Evolutionary conservation across 371 early-diverging fungal genomes (phyloP).

Genomic region (Syncephalis plumigaleata): DNA sequence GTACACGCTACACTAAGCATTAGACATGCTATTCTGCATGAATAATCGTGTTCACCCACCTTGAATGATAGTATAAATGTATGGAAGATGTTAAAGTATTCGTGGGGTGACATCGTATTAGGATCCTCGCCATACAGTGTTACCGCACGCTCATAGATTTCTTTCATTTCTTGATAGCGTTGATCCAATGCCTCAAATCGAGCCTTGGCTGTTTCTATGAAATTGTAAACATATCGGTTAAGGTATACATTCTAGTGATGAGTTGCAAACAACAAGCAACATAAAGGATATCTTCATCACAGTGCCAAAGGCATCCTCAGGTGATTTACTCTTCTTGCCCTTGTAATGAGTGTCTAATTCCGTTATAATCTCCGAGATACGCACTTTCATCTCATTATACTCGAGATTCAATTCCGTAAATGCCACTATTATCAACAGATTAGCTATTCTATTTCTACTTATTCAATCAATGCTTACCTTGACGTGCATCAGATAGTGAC

Average conservation of each 20-base stretch:
- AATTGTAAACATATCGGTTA: too few relatives aligned
- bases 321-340: slow-evolving; percentile 12
- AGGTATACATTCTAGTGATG: too few relatives aligned
- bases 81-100: slow-evolving; percentile 77
- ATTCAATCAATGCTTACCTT: slow-evolving; percentile 16
- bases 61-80: slow-evolving; percentile 60
- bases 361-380: slow-evolving; percentile 24
- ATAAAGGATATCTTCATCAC: slow-evolving; percentile 11
- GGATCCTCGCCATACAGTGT: slow-evolving; percentile 70
- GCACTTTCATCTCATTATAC: slow-evolving; percentile 33
- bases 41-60: too few relatives aligned
- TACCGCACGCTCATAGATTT: slow-evolving; percentile 47
- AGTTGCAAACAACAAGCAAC: slow-evolving; percentile 13
- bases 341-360: slow-evolving; percentile 27
- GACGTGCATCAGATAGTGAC: slow-evolving; percentile 53
- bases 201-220: too few relatives aligned
- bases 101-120: slow-evolving; percentile 62
- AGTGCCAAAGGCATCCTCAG: slow-evolving; percentile 16
- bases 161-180: slow-evolving; percentile 30
- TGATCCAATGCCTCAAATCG: too few relatives aligned
- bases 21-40: too few relatives aligned
- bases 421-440: slow-evolving; percentile 8
- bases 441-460: slow-evolving; percentile 16
- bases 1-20: too few relatives aligned
- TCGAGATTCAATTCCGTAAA: slow-evolving; percentile 24